Percentiles rank a stretch among this genome's conserved stretches.
These are phyloP conservation scores for Glebionis coronaria DNA, from an alignment of 129 eudicot genomes.

Conservation along the genomic window DNA sequence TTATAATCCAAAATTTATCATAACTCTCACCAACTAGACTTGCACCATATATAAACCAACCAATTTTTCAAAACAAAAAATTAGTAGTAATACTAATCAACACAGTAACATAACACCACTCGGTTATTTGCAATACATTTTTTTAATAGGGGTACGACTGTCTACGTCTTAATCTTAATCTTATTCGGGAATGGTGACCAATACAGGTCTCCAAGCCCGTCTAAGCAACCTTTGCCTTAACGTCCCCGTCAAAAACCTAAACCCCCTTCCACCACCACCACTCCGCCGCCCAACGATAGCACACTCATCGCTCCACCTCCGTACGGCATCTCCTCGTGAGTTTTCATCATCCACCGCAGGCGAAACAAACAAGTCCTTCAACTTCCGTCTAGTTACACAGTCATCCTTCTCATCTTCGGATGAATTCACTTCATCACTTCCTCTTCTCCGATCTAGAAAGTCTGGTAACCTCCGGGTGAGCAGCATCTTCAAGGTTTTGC, in stretches of 20 bases:
- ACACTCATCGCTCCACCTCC: slow-evolving; percentile 28
- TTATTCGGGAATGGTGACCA: slow-evolving; percentile 72
- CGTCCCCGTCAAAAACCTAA: slow-evolving; percentile 61
- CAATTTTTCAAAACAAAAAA: neutral
- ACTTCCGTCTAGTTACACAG: slow-evolving; percentile 40
- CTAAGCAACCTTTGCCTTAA: slow-evolving; percentile 77
- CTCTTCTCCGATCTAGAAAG: slow-evolving; percentile 36
- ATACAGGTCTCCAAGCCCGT: slow-evolving; percentile 84
- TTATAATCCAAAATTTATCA: slow-evolving; percentile 20
- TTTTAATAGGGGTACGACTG: too few species aligned
- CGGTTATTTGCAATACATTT: slow-evolving; percentile 18
- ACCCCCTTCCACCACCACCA: slow-evolving; percentile 35
- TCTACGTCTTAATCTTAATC: slow-evolving; percentile 4
- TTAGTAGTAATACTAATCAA: neutral
- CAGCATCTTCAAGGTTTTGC: slow-evolving; percentile 81
- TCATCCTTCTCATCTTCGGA: slow-evolving; percentile 42
- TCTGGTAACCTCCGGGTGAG: slow-evolving; percentile 38
- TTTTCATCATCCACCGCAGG: slow-evolving; percentile 41
- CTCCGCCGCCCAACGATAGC: slow-evolving; percentile 36
- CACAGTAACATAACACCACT: neutral
- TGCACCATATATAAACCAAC: neutral
- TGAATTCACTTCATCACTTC: slow-evolving; percentile 35
- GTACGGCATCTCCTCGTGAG: slow-evolving; percentile 40
- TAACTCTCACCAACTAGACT: slow-evolving; percentile 18
- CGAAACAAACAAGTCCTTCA: slow-evolving; percentile 75